Conservation (phyloP, 352 stramenopile genomes). For the Globisporangium iwayamae region DNA sequence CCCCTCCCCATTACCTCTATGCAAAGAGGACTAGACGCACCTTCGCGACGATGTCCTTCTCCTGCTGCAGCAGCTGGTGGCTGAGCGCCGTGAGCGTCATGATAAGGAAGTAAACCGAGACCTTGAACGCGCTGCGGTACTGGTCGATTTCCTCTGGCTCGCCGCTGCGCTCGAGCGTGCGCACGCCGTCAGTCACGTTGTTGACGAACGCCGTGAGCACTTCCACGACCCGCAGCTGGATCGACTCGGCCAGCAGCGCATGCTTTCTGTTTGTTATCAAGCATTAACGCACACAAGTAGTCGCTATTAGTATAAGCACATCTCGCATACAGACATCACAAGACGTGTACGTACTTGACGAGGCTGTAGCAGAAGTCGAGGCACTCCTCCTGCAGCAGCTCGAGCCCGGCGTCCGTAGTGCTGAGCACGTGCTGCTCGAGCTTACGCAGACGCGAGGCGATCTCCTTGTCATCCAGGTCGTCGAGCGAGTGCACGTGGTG, state of each 20-base stretch:
- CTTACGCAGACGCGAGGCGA: conserved; percentile 36
- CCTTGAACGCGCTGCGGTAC: conserved; percentile 62
- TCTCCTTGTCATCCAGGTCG: conserved; percentile 41
- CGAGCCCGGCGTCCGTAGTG: conserved; percentile 46
- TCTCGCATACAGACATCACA: neutral
- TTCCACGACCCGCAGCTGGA: conserved; percentile 63
- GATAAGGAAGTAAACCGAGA: conserved; percentile 68
- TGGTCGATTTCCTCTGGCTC: conserved; percentile 38
- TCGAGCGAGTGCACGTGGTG: conserved; percentile 56
- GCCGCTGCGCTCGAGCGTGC: conserved; percentile 25
- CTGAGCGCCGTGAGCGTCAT: conserved; percentile 53
- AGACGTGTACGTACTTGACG: conserved; percentile 43
- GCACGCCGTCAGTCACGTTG: conserved; percentile 54
- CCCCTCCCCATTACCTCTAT: neutral
- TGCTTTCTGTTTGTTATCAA: conserved; percentile 32
- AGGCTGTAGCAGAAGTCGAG: conserved; percentile 76
- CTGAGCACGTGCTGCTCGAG: conserved; percentile 56
- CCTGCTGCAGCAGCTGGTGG: conserved; percentile 40
- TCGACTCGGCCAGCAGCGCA: conserved; percentile 35
- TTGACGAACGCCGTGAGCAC: conserved; percentile 58
- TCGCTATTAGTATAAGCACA: conserved; percentile 3
- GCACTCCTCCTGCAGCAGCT: conserved; percentile 53
- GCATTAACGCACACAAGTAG: neutral
- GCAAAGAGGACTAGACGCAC: conserved; percentile 14
- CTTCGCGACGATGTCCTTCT: conserved; percentile 63